These are phyloP conservation scores for Trypanosoma congolense DNA, from an alignment of 208 protist genomes.

Conservation along the genomic window DNA sequence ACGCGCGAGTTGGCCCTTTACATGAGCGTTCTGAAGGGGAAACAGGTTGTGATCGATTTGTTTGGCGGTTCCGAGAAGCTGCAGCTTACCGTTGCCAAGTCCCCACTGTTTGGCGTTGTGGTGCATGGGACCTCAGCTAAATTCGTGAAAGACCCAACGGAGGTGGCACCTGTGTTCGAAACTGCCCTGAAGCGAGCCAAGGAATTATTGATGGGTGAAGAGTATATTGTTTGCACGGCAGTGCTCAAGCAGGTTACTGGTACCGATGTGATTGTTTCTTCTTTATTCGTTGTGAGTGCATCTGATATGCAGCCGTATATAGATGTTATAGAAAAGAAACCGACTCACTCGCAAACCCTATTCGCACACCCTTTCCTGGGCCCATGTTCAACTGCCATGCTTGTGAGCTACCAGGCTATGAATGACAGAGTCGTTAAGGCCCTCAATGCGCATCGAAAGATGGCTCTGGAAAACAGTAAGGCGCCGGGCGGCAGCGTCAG, in stretches of 20 bases:
- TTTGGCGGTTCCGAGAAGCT: constrained; percentile 2
- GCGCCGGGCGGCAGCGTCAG: constrained; percentile 49
- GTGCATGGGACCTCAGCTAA: constrained; percentile 24
- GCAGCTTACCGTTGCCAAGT: constrained; percentile 39
- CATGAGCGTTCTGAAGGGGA: constrained; percentile 44
- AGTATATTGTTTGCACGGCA: constrained; percentile 38
- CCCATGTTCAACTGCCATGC: constrained; percentile 34
- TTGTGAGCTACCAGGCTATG: constrained; percentile 28
- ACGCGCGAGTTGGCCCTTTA: constrained; percentile 31
- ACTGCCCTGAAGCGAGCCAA: constrained; percentile 27
- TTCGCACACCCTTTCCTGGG: constrained; percentile 46
- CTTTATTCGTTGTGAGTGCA: constrained; percentile 35
- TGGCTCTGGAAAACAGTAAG: constrained; percentile 25
- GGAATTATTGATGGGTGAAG: constrained; percentile 16
- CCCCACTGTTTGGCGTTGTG: constrained; percentile 43
- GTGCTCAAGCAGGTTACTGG: constrained; percentile 43
- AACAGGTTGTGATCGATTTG: constrained; percentile 35
- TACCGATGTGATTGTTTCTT: constrained; percentile 43
- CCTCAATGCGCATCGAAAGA: constrained; percentile 28
- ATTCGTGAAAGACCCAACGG: constrained; percentile 19
- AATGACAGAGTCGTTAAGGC: constrained; percentile 21
- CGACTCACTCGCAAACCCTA: constrained; percentile 28
- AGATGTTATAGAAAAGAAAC: constrained; percentile 25
- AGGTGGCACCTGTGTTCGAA: constrained; percentile 26
- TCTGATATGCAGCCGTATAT: constrained; percentile 34